Percentiles rank a stretch among this genome's conserved stretches.
Evolutionary conservation across 2,329 filamentous ascomycete species (phyloP).

Genomic region (Alternaria ventricosa): DNA sequence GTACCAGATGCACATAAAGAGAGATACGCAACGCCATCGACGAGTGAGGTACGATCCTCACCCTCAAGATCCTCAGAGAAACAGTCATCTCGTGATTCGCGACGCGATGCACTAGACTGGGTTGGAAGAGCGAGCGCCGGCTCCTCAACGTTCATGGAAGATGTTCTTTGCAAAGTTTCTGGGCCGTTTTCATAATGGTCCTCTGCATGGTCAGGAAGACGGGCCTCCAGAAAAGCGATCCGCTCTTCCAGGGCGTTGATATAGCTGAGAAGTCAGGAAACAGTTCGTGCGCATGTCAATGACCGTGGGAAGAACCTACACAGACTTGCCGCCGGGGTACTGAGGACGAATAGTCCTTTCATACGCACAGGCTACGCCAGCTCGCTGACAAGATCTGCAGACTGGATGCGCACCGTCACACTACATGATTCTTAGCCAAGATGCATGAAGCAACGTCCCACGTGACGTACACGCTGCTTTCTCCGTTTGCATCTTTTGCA

Average conservation of each 20-base stretch:
- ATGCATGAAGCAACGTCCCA: background rate
- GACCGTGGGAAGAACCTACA: slow-evolving; percentile 17
- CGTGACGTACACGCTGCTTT: slow-evolving; percentile 33
- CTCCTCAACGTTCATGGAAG: background rate
- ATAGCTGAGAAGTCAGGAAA: slow-evolving; percentile 19
- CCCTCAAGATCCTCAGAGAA: slow-evolving; percentile 20
- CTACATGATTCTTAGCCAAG: slow-evolving; percentile 14
- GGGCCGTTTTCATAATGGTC: slow-evolving; percentile 27
- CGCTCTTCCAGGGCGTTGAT: slow-evolving; percentile 36
- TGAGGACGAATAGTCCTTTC: slow-evolving; percentile 33
- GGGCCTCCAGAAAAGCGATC: slow-evolving; percentile 35
- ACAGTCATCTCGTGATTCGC: slow-evolving; percentile 11
- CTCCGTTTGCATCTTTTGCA: slow-evolving; percentile 36
- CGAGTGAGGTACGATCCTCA: slow-evolving; percentile 31
- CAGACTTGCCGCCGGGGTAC: slow-evolving; percentile 35
- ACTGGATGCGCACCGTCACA: slow-evolving; percentile 32
- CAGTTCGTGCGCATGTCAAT: background rate
- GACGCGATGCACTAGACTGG: background rate
- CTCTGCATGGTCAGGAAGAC: slow-evolving; percentile 31
- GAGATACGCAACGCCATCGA: slow-evolving; percentile 37
- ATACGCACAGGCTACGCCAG: slow-evolving; percentile 29
- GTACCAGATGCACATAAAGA: slow-evolving; percentile 37
- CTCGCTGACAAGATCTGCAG: slow-evolving; percentile 30
- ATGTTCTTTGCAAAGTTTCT: background rate
- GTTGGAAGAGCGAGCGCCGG: background rate